Evolutionary conservation across 2,329 filamentous ascomycete species (phyloP), one percentile per base, ranked within the genome.

Genomic region (Dactylellina parvicollis): DNA sequence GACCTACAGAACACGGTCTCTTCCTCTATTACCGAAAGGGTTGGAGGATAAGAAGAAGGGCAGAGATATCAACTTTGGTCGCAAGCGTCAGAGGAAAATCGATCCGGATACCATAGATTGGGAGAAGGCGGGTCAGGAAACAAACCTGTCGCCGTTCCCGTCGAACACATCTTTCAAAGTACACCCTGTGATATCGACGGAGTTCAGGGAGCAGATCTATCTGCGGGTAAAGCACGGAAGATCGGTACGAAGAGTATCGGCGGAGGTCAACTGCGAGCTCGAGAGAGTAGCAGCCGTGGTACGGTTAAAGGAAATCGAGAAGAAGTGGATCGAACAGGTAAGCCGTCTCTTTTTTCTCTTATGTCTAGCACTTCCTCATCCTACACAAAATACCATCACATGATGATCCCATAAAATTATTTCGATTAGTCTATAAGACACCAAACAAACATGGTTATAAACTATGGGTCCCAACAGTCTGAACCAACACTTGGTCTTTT

Each of bases 281-380:
- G 87, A 91, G 78, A 86, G 93, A 77, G 90, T 96, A 16, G 92
- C 89, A 26, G 93, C 93, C 20, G 90, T 96, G 18, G 90, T 96
- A 70, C 85, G 93, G 78, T 83, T 97, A 78, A 94, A 94, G 83
- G 88, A 92, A 80, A 84, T 96, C 76, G 92, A 97, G 83, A 92
- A 90, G 82, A 84, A 89, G 76, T 92, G 89, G 91, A 80, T 85
- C 75, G 80, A 84, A 77, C 85, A 93, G 84, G 93, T 96, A 86
- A 85, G 91, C 83, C 30, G 40, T 70, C 49, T 50, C 38, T 44
- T 18, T 32, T 26, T 9, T 20, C 80, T 65, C 54, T 30, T 30
- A 7, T 49, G 16, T 61, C 74, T 66, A 14, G 61, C 59, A 34
- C 64, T 59, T 54, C 57, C 26, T n/a, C 22, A 56, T 55, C 24